Percentiles rank a stretch among this genome's conserved stretches.
These are phyloP conservation scores for Ustilago loliicola DNA, from an alignment of 1,284 basidiomycete species.

Conservation along the genomic window DNA sequence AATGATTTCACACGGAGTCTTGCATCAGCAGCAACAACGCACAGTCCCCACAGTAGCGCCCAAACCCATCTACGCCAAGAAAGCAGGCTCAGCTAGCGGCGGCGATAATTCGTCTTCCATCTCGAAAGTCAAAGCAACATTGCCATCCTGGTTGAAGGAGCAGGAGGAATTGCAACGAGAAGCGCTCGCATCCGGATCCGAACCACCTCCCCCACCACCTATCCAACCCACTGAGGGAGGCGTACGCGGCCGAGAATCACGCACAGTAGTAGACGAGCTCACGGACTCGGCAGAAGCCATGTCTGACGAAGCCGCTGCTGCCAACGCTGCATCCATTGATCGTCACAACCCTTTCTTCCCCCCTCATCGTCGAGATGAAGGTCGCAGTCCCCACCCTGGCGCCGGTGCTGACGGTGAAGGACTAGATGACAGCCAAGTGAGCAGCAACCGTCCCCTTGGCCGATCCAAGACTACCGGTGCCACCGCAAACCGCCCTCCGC, in stretches of 20 bases:
- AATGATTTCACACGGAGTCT: conserved; percentile 24
- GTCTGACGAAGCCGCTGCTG: conserved; percentile 57
- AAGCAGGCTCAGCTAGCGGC: conserved; percentile 20
- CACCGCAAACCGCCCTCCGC: conserved; percentile 18
- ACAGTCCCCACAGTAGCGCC: conserved; percentile 58
- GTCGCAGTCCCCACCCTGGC: conserved; percentile 25
- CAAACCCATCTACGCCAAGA: conserved; percentile 59
- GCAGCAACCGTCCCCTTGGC: conserved; percentile 51
- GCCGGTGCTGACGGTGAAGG: conserved; percentile 15
- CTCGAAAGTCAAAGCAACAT: conserved; percentile 48
- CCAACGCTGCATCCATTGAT: conserved; percentile 63
- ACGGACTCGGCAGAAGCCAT: conserved; percentile 59
- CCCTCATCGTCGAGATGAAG: conserved; percentile 53
- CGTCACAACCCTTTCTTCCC: conserved; percentile 66
- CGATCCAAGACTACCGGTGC: conserved; percentile 56
- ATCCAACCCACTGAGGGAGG: conserved; percentile 50
- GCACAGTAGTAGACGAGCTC: conserved; percentile 60
- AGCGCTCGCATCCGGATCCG: conserved; percentile 55
- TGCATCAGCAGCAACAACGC: conserved; percentile 25
- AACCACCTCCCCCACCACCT: conserved; percentile 54
- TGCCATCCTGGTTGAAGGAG: conserved; percentile 68
- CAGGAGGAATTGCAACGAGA: conserved; percentile 66
- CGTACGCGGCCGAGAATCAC: conserved; percentile 33
- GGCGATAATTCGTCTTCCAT: conserved; percentile 26
- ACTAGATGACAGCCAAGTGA: conserved; percentile 44